phyloP scores from a whole-genome alignment of 208 protist species.

The Leishmania mexicana region DNA sequence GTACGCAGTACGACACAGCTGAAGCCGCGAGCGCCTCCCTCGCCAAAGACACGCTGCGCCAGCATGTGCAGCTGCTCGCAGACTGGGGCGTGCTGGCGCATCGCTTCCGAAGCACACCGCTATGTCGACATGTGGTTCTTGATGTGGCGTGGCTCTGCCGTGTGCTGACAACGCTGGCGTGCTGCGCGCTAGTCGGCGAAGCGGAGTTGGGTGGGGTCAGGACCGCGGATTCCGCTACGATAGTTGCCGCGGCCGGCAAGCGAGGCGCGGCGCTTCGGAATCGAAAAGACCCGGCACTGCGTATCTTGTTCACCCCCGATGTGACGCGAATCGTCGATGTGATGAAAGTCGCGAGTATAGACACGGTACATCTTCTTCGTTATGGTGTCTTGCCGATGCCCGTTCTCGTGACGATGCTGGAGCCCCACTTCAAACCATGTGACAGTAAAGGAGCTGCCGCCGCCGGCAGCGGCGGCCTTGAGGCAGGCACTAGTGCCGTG shows the following conservation, averaged over 20 bases:
- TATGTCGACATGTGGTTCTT: constrained; percentile 56
- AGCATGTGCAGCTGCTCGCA: constrained; percentile 72
- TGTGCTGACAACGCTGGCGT: constrained; percentile 37
- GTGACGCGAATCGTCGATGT: constrained; percentile 19
- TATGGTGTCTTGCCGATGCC: constrained; percentile 25
- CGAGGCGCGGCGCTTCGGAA: background rate
- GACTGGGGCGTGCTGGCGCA: constrained; percentile 71
- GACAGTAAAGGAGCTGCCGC: background rate
- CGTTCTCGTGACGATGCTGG: constrained; percentile 24
- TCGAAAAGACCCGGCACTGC: constrained; percentile 14
- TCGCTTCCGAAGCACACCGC: constrained; percentile 51
- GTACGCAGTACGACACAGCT: constrained; percentile 36
- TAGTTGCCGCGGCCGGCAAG: constrained; percentile 8
- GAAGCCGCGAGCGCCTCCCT: background rate
- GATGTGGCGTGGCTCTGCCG: constrained; percentile 70
- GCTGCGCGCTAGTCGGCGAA: constrained; percentile 20
- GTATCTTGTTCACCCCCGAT: constrained; percentile 19
- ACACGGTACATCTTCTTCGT: constrained; percentile 35
- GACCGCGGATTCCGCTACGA: background rate
- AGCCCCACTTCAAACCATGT: constrained; percentile 15
- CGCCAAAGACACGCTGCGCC: constrained; percentile 48
- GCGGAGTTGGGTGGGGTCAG: constrained; percentile 12
- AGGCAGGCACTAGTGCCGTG: background rate
- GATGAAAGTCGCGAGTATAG: constrained; percentile 32
- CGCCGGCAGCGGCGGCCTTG: background rate